Evolutionary conservation across 2,329 filamentous ascomycete genomes (phyloP), one percentile per base, ranked within the genome.

Genomic region (Colletotrichum scovillei): DNA sequence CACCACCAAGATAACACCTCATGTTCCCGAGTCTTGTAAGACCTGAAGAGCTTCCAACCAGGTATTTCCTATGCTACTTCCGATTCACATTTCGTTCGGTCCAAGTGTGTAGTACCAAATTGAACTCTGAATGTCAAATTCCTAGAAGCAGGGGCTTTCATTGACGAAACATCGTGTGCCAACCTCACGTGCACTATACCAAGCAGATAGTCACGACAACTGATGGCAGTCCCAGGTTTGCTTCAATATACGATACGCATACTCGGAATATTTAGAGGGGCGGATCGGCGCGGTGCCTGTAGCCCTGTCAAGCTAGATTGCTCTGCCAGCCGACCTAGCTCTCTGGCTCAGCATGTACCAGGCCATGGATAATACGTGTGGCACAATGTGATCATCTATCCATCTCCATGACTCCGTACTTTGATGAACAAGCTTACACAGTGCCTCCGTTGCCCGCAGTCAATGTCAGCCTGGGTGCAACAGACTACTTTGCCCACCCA

Each of bases 271-370:
- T 26, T 22, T 46, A n/a, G 12, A 66, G 26, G 63, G 26, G 35
- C n/a, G 32, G 26, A 67, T 71, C 56, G n/a, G 56, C 32, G 68
- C 56, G 26, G 28, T 55, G 63, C 46, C 63, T 60, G 63, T 32
- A 60, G 46, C 63, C 63, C 32, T 67, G 26, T 56, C 56, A 49
- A 67, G 62, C 30, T 42, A 66, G 62, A 28, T 62, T 26, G 19
- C 16, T 67, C 26, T 35, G 56, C 24, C 46, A 24, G 55, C 32
- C 26, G 26, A 26, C 26, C 53, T 19, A 55, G 56, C 68, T 32
- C 24, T 56, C 11, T 32, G 38, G 26, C 26, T 32, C 49, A 19
- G 55, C n/a, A 55, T 8, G 26, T 46, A 32, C 16, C 22, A 35
- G 12, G 19, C 12, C 22, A 63, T 63, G 30, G 28, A 35, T 35